Conservation (phyloP, 345 rosid species). For the Luvunga scandens region DNA sequence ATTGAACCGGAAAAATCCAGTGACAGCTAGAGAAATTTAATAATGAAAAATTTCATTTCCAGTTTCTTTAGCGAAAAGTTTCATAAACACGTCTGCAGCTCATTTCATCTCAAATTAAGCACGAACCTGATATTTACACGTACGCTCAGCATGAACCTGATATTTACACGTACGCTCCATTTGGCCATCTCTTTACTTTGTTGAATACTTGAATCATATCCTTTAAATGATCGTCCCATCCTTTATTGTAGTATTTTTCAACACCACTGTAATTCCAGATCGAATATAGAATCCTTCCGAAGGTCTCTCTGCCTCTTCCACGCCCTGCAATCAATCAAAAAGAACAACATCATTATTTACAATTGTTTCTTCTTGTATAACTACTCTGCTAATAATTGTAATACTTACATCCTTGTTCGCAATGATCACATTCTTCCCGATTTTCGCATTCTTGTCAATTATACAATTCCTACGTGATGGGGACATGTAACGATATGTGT, state of each 20-base stretch:
- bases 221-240: slow-evolving; percentile 52
- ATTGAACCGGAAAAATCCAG: background rate
- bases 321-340: slow-evolving; percentile 35
- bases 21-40: background rate
- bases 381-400: background rate
- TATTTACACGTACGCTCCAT: background rate
- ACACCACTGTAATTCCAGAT: slow-evolving; percentile 72
- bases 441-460: slow-evolving; percentile 88
- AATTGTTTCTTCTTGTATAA: no score
- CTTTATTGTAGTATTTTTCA: slow-evolving; percentile 70
- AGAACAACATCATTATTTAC: background rate
- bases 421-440: slow-evolving; percentile 74
- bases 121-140: background rate
- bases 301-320: slow-evolving; percentile 70
- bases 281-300: slow-evolving; percentile 72
- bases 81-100: background rate
- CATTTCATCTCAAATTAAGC: background rate
- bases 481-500: no score
- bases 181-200: background rate
- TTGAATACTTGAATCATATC: no score
- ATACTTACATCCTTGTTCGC: slow-evolving; percentile 65
- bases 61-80: background rate
- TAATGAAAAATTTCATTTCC: background rate
- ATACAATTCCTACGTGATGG: slow-evolving; percentile 63
- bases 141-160: background rate